These are phyloP conservation scores for Epichloe bromicola DNA, from an alignment of 2,329 filamentous ascomycete genomes.

Conservation along the genomic window DNA sequence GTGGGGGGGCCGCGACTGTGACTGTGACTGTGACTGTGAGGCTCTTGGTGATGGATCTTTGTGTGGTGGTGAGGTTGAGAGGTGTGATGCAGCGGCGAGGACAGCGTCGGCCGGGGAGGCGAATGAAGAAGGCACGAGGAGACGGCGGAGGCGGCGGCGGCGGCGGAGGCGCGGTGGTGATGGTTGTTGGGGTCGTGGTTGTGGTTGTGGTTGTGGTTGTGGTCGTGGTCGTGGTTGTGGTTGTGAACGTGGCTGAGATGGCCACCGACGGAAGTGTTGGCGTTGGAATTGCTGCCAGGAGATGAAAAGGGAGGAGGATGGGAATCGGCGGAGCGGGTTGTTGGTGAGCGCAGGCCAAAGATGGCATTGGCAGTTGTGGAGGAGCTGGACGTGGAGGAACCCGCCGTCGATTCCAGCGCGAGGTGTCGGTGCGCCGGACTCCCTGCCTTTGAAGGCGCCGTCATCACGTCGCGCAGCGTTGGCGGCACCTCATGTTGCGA, in stretches of 20 bases:
- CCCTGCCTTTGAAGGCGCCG: constrained; percentile 13
- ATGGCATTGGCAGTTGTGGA: constrained; percentile 8
- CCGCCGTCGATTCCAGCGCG: not conserved
- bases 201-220: constrained; percentile 5
- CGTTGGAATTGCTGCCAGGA: constrained; percentile 17
- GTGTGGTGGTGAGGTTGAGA: constrained; percentile 3
- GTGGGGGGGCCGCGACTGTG: constrained; percentile 11
- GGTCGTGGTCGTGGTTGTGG: constrained; percentile 13
- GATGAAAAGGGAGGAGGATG: constrained; percentile 19
- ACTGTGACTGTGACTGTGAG: constrained; percentile 11
- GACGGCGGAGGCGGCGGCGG: constrained; percentile 12
- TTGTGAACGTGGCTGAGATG: constrained; percentile 8
- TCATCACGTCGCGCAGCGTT: constrained; percentile 35
- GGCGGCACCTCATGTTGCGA: constrained; percentile 13
- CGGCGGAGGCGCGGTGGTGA: constrained; percentile 15
- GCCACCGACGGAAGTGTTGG: constrained; percentile 16
- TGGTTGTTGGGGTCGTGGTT: constrained; percentile 11
- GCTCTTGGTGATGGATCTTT: not conserved
- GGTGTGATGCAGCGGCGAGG: constrained; percentile 7
- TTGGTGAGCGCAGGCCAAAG: constrained; percentile 38
- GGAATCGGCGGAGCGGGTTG: constrained; percentile 26
- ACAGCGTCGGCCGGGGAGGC: constrained; percentile 14
- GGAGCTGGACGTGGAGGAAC: not conserved
- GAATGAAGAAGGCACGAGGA: constrained; percentile 18
- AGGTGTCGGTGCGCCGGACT: constrained; percentile 3